Percentiles rank a stretch among this genome's conserved stretches.
phyloP scores from a whole-genome alignment of 352 stramenopile genomes.

The Elongisporangium anandrum region DNA sequence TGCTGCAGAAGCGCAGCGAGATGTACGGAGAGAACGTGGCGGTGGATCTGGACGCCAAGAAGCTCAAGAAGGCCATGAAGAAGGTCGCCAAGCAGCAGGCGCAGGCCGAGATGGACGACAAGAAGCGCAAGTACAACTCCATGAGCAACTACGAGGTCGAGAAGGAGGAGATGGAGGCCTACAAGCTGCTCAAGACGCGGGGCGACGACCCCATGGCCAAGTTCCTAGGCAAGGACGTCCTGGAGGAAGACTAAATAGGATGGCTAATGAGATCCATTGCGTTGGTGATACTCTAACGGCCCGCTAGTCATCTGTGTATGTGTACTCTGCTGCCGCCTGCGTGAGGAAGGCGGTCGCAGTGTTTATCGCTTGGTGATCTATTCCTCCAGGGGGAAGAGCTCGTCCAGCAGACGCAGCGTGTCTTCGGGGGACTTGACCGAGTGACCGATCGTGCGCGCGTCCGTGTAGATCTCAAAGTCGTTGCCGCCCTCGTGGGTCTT shows the following conservation, averaged over 20 bases:
- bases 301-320: no score
- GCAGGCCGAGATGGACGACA: conserved; percentile 52
- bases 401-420: conserved; percentile 95
- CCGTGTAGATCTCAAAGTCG: conserved; percentile 98
- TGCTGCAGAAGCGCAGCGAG: conserved; percentile 63
- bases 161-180: conserved; percentile 96
- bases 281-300: no score
- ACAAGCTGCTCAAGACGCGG: conserved; percentile 87
- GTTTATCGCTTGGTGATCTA: neutral
- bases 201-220: conserved; percentile 95
- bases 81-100: conserved; percentile 66
- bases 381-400: conserved; percentile 87
- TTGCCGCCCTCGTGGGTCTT: conserved; percentile 99
- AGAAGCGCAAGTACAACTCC: conserved; percentile 95
- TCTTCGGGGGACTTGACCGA: conserved; percentile 95
- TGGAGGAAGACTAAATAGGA: conserved; percentile 18
- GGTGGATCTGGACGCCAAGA: conserved; percentile 71
- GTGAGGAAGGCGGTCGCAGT: neutral
- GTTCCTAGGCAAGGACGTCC: conserved; percentile 53
- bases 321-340: no score
- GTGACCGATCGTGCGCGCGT: conserved; percentile 96
- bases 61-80: conserved; percentile 83
- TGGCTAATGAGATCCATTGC: no score
- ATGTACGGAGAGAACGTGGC: conserved; percentile 90
- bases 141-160: conserved; percentile 88